phyloP scores from a whole-genome alignment of 192 early-diverging fungal species.

The Phycomyces blakesleeanus region DNA sequence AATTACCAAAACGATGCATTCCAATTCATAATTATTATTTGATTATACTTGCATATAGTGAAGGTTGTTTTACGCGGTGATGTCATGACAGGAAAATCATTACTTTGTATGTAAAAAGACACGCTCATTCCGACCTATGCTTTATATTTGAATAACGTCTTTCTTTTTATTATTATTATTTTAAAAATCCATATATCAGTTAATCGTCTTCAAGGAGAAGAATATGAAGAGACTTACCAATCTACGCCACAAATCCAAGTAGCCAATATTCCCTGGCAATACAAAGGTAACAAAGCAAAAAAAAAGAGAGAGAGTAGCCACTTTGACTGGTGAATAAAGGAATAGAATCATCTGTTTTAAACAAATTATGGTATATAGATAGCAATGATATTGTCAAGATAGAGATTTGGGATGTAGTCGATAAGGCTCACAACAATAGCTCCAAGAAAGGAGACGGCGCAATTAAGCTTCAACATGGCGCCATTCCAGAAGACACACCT shows the following conservation, averaged over 20 bases:
- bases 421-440: slow-evolving; percentile 40
- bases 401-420: slow-evolving; percentile 61
- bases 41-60: slow-evolving; percentile 34
- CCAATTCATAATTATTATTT: not conserved
- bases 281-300: slow-evolving; percentile 38
- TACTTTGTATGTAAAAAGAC: slow-evolving; percentile 41
- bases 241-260: slow-evolving; percentile 61
- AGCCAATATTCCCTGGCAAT: slow-evolving; percentile 57
- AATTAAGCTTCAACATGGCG: slow-evolving; percentile 33
- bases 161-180: slow-evolving; percentile 7
- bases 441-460: slow-evolving; percentile 6
- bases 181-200: slow-evolving; percentile 27
- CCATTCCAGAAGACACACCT: not conserved
- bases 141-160: no score
- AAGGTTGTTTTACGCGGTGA: slow-evolving; percentile 58
- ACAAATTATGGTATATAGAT: slow-evolving; percentile 18
- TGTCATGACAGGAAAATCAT: slow-evolving; percentile 54
- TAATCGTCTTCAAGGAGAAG: slow-evolving; percentile 46
- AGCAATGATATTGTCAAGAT: slow-evolving; percentile 59
- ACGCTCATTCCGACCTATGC: no score
- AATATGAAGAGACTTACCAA: slow-evolving; percentile 39
- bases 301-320: not conserved
- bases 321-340: not conserved
- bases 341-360: not conserved
- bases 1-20: no score